Evolutionary conservation across 2,329 filamentous ascomycete species (phyloP).

Genomic region (Botryotinia calthae): DNA sequence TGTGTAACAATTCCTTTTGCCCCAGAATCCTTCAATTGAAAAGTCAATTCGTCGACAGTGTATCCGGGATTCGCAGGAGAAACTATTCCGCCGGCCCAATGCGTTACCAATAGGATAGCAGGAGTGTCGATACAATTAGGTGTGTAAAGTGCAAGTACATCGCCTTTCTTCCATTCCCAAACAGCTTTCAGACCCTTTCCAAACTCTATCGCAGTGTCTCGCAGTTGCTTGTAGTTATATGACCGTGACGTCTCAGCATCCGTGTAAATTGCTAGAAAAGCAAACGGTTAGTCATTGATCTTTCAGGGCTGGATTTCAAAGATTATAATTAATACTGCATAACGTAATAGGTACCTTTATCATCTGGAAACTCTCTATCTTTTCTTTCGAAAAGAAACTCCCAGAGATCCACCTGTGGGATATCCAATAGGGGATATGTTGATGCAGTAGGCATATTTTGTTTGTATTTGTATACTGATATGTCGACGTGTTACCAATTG

Average conservation of each 20-base stretch:
- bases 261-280: slow-evolving; percentile 65
- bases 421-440: slow-evolving; percentile 47
- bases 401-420: slow-evolving; percentile 78
- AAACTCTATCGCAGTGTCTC: slow-evolving; percentile 67
- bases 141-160: slow-evolving; percentile 79
- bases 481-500: background rate
- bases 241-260: slow-evolving; percentile 66
- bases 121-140: slow-evolving; percentile 86
- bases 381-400: slow-evolving; percentile 71
- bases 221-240: slow-evolving; percentile 71
- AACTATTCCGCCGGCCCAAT: slow-evolving; percentile 78
- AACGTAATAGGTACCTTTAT: slow-evolving; percentile 58
- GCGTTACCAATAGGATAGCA: slow-evolving; percentile 70
- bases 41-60: slow-evolving; percentile 77
- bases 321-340: slow-evolving; percentile 44
- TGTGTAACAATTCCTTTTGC: slow-evolving; percentile 78
- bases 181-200: slow-evolving; percentile 72
- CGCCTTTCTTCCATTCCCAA: slow-evolving; percentile 78
- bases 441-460: slow-evolving; percentile 35
- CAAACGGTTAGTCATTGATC: background rate
- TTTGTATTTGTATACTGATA: background rate
- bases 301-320: background rate
- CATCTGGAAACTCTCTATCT: slow-evolving; percentile 62
- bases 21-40: slow-evolving; percentile 75
- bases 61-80: slow-evolving; percentile 90